phyloP scores from a whole-genome alignment of 2,329 filamentous ascomycete species.

The Alternaria rosae region DNA sequence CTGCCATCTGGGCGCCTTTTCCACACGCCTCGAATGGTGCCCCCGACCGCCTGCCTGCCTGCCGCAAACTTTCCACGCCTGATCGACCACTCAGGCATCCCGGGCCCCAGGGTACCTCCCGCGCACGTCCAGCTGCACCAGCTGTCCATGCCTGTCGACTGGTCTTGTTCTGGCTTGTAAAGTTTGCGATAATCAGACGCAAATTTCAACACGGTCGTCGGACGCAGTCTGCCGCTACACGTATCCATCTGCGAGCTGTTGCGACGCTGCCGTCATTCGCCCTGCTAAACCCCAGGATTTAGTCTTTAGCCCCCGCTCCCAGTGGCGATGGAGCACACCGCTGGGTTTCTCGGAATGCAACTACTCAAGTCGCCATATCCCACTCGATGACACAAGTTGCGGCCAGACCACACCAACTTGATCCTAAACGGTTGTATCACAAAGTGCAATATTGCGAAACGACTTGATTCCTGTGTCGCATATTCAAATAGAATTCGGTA shows the following conservation, averaged over 20 bases:
- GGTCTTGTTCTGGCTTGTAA: no score
- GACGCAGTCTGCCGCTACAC: slow-evolving; percentile 32
- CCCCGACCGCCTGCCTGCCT: slow-evolving; percentile 1
- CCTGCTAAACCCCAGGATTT: slow-evolving; percentile 31
- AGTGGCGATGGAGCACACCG: slow-evolving; percentile 31
- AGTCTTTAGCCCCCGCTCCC: slow-evolving; percentile 29
- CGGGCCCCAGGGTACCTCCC: slow-evolving; percentile 19
- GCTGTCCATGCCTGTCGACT: slow-evolving; percentile 22
- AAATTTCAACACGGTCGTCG: slow-evolving; percentile 13
- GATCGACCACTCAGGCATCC: slow-evolving; percentile 12
- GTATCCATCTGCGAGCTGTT: slow-evolving; percentile 21
- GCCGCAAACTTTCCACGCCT: slow-evolving; percentile 23
- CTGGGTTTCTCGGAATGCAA: slow-evolving; percentile 37
- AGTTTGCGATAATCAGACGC: slow-evolving; percentile 23
- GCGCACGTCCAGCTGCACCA: slow-evolving; percentile 11
- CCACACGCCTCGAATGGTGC: slow-evolving; percentile 30
- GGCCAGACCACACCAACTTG: neutral
- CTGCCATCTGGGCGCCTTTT: slow-evolving; percentile 25
- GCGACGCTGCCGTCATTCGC: slow-evolving; percentile 12
- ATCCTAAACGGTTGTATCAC: neutral
- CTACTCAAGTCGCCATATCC: slow-evolving; percentile 14
- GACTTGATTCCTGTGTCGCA: neutral
- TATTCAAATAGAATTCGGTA: neutral
- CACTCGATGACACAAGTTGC: neutral
- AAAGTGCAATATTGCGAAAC: neutral